Percentiles rank a stretch among this genome's conserved stretches.
These are phyloP conservation scores for Phytophthora fragariae DNA, from an alignment of 352 stramenopile genomes.

Conservation along the genomic window DNA sequence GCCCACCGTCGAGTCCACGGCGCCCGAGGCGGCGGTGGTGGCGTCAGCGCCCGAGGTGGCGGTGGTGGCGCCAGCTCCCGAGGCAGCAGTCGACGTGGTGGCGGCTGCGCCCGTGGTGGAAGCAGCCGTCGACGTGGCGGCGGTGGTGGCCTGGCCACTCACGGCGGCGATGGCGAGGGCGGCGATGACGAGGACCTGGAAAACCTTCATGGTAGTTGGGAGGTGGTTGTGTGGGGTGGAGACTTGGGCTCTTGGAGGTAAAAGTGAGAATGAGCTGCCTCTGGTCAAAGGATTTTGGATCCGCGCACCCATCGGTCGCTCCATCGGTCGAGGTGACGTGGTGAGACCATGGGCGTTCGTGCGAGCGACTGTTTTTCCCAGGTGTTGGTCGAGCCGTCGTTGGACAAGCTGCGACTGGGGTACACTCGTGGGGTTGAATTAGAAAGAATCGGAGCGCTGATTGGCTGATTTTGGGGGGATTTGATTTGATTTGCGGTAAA, in stretches of 20 bases:
- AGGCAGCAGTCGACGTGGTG: background rate
- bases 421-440: too few species aligned
- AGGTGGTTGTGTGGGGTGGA: too few species aligned
- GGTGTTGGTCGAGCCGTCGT: conserved; percentile 21
- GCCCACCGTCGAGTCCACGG: background rate
- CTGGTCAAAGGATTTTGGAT: too few species aligned
- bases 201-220: conserved; percentile 36
- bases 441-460: too few species aligned
- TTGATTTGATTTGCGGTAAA: too few species aligned
- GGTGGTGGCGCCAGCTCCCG: background rate
- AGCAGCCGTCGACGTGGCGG: conserved; percentile 1
- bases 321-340: conserved; percentile 18
- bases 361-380: conserved; percentile 24
- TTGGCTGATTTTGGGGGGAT: too few species aligned
- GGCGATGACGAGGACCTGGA: conserved; percentile 39
- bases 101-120: conserved; percentile 3
- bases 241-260: too few species aligned
- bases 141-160: conserved; percentile 33
- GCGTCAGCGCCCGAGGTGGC: conserved; percentile 7
- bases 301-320: too few species aligned
- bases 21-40: background rate
- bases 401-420: conserved; percentile 10
- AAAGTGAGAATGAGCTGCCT: too few species aligned
- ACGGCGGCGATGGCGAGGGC: conserved; percentile 35
- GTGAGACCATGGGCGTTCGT: conserved; percentile 27